Percentiles rank a stretch among this genome's conserved stretches.
phyloP scores from a whole-genome alignment of 2,329 filamentous ascomycete genomes.

The Exophiala xenobiotica region DNA sequence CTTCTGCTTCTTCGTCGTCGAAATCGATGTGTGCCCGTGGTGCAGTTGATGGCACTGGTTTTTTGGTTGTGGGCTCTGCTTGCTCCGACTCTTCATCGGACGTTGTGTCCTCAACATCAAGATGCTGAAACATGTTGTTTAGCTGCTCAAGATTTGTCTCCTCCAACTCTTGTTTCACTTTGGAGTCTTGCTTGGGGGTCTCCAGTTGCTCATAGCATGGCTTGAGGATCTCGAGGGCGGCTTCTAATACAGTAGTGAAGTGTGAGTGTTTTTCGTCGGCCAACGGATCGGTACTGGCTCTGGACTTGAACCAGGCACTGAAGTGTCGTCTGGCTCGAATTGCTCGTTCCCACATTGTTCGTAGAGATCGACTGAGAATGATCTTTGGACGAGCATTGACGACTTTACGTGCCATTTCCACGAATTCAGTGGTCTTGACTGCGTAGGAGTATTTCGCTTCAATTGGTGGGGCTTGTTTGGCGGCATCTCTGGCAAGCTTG shows the following conservation, averaged over 20 bases:
- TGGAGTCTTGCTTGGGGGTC: background rate
- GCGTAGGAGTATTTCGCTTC: background rate
- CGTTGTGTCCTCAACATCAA: conserved; percentile 1
- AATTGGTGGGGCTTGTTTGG: background rate
- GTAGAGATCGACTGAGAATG: background rate
- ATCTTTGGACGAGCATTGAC: conserved; percentile 1
- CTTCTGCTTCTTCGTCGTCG: conserved; percentile 4
- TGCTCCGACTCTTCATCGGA: conserved; percentile 3
- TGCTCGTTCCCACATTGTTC: background rate
- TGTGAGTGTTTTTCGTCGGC: conserved; percentile 6
- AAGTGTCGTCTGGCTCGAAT: conserved; percentile 5
- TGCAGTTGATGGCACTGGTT: background rate
- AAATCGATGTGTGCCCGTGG: conserved; percentile 6
- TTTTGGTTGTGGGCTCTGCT: background rate
- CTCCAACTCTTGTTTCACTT: background rate
- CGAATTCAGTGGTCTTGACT: conserved; percentile 4
- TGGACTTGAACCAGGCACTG: conserved; percentile 1
- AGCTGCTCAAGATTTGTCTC: background rate
- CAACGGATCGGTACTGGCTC: background rate
- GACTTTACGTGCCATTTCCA: conserved; percentile 3
- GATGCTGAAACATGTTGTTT: conserved; percentile 8
- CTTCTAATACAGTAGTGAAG: conserved; percentile 2
- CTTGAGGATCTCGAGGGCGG: conserved; percentile 2
- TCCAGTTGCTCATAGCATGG: conserved; percentile 1
- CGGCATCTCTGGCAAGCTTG: background rate